Percentiles rank a stretch among this genome's conserved stretches.
phyloP scores from a whole-genome alignment of 1,139 yeast genomes.

The Pichiaceae sp. region DNA sequence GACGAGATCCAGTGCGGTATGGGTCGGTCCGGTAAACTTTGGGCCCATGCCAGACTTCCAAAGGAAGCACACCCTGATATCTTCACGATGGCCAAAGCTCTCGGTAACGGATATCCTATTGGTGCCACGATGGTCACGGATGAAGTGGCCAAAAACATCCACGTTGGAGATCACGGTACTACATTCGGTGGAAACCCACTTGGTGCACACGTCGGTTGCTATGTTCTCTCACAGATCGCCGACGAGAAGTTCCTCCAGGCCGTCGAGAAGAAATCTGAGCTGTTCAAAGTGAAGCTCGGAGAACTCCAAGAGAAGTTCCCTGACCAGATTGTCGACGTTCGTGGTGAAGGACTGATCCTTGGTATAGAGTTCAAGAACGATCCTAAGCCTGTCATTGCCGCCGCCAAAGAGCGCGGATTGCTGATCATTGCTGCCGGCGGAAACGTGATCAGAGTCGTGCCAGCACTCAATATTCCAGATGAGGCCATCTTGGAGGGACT shows the following conservation, averaged over 20 bases:
- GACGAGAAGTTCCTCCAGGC: constrained; percentile 47
- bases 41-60: constrained; percentile 83
- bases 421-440: constrained; percentile 85
- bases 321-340: constrained; percentile 51
- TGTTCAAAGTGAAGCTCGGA: constrained; percentile 42
- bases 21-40: constrained; percentile 83
- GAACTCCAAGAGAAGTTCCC: constrained; percentile 50
- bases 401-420: constrained; percentile 72
- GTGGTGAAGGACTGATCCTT: constrained; percentile 82
- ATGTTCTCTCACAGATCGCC: constrained; percentile 63
- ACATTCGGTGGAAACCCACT: constrained; percentile 97
- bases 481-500: constrained; percentile 65
- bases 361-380: constrained; percentile 72
- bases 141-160: constrained; percentile 58
- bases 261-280: constrained; percentile 52
- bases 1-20: constrained; percentile 98
- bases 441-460: constrained; percentile 83
- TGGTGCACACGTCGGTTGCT: constrained; percentile 73
- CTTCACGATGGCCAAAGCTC: constrained; percentile 87
- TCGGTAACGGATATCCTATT: constrained; percentile 97
- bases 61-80: constrained; percentile 87
- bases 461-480: constrained; percentile 79
- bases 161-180: constrained; percentile 95
- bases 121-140: constrained; percentile 90
- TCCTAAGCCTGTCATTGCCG: constrained; percentile 55